Base-by-base conservation (phyloP, 1,284 basidiomycete genomes). In the Microbotryomycetes sp. region DNA sequence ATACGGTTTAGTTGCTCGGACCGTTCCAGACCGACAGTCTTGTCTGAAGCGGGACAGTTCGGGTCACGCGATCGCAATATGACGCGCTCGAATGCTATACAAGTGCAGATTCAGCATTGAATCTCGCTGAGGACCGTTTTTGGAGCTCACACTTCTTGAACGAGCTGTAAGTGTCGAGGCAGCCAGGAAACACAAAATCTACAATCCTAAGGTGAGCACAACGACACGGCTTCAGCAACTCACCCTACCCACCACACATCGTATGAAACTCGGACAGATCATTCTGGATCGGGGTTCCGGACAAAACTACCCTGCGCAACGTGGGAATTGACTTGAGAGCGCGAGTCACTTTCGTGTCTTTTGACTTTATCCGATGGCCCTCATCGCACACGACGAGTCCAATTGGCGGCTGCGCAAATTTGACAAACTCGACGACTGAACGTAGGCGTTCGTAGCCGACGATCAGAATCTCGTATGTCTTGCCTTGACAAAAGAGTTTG, bases 371-470 rank as follows among this genome's bases (percentile, higher is more conserved):
- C 27, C 94, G 82, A 75, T 99, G 96, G 1, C 93, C 91, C 81
- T 99, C 96, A 73, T 99, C 96, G 71, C 94, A 97, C 29, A 99
- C 82, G 63, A 99, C 87, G 1, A 99, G 78, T 6, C 89, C 96
- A 67, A 99, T 89, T 1, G 88, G 86, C 11, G 92, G 92, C 54
- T 76, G 71, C 45, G 76, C 76, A 4, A 69, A 72, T 23, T 74
- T 73, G 47, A 80, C 66, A 21, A 73, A 61, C 51, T 77, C 75
- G 53, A 78, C 78, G 27, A 66, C 24, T 13, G 45, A 56, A 74
- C 79, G 72, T 60, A 86, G 90, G 90, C 85, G 86, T 73, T 99
- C 96, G 74, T 99, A 99, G 7, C 94, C 93, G 62, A 97, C 92
- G 66, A 98, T 84, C 28, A 98, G 79, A 2, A 98, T 90, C 48